Evolutionary conservation across 169 alveolate species (phyloP), one percentile per base, ranked within the genome.

Genomic region (Cryptosporidium canis): DNA sequence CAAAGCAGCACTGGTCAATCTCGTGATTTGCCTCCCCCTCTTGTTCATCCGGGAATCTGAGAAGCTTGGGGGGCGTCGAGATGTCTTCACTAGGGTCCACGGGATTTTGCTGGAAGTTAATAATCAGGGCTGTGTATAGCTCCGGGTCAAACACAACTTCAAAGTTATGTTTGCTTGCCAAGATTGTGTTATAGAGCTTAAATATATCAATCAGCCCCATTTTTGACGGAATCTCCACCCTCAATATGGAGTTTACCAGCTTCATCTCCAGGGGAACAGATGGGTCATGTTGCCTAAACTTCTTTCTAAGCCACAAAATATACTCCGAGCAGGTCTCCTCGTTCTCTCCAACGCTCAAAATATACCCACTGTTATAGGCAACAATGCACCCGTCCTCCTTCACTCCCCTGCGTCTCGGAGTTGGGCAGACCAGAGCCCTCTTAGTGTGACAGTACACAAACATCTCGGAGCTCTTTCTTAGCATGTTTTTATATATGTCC

Each of bases 331-430:
- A 56, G 2, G 87, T 77, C 18, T 77, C 87, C 72, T 77, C 87
- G 51, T 58, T 77, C 64, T 77, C 87, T 21, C 87, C 87, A 56
- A 58, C 44, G 24, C 87, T 48, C 47, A 77, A 16, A 18, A 77
- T 77, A 61, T 77, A 77, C 65, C 87, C 87, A 77, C 77, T 77
- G 29, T 77, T 77, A 27, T 77, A 77, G 7, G 87, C 87, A 8
- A 77, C 44, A 21, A 77, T 55, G 37, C 68, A 77, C 48, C 87
- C 87, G n/a, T 77, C 87, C 45, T 77, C 87, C 45, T 77, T 77
- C 37, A 77, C 64, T n/a, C 87, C 87, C 24, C 87, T 55, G n/a
- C 87, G 51, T 61, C 87, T 77, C 24, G 87, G 87, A 24, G 87
- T 48, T 6, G 87, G 87, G 33, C 87, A 77, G 16, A 77, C 44